Evolutionary conservation across 192 early-diverging fungal species (phyloP), one percentile per base, ranked within the genome.

Genomic region (Backusella tarrabulga): DNA sequence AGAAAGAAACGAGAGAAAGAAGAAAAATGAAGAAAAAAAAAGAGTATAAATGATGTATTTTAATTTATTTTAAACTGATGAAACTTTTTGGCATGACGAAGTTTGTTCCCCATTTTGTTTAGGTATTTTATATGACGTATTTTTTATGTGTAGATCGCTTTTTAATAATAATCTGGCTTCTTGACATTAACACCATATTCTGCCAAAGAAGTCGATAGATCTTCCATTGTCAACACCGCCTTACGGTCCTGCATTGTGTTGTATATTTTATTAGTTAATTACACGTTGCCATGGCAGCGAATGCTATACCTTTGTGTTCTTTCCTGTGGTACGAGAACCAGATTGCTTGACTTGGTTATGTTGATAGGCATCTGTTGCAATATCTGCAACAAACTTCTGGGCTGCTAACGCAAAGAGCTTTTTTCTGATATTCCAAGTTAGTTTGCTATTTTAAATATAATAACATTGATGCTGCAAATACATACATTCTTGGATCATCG

Each of bases 101-200:
- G 56, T 9, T 63, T 63, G 56, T 63, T 29, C 56, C 56, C 56
- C 11, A 29, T 63, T 63, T 26, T 63, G 56, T 63, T 29, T 63
- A 29, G 8, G 56, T 23, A 23, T 63, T 60, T 70, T 70, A 69
- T 11, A 38, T 70, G 68, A 70, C 68, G 68, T 70, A 40, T 38
- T 14, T 29, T 63, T 29, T 29, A 32, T 32, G 11, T 8, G 6
- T 56, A 56, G 19, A 56, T 29, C 26, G 34, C 41, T 84, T 80
- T 94, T 36, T 89, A 83, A 83, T 87, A 98, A 83, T 95, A 97
- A 21, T 99, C 97, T 6, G 97, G 98, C 75, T 98, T 99, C 78
- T 94, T 96, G 67, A 97, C 88, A 73, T 96, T 97, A 68, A 99
- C 91, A 42, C 98, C 98, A 73, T 98, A 96, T 79, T 97, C 96